Conservation (phyloP, 2,329 filamentous ascomycete genomes). For the Plenodomus tracheiphilus region DNA sequence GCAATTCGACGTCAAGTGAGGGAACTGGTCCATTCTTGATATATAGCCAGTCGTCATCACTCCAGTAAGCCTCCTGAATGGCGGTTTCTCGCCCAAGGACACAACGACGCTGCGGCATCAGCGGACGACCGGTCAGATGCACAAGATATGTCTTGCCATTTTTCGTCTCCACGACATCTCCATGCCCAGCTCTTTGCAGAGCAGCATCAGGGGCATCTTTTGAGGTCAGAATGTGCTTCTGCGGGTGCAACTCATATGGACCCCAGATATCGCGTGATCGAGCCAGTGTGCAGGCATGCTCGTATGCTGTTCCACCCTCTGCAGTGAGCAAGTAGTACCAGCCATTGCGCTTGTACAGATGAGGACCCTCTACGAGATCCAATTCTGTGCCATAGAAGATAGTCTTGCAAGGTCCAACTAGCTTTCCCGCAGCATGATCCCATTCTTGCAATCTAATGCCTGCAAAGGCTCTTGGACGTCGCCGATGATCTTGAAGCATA, state of each 20-base stretch:
- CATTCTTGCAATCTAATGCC: slow-evolving; percentile 65
- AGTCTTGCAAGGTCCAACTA: slow-evolving; percentile 60
- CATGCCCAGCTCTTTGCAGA: slow-evolving; percentile 42
- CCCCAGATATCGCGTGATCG: slow-evolving; percentile 46
- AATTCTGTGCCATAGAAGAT: slow-evolving; percentile 60
- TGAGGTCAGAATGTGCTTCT: slow-evolving; percentile 50
- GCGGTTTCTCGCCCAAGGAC: slow-evolving; percentile 42
- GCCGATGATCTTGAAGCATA: slow-evolving; percentile 42
- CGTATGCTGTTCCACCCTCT: slow-evolving; percentile 47
- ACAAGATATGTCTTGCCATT: slow-evolving; percentile 41
- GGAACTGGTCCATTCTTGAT: slow-evolving; percentile 58
- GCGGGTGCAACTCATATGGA: slow-evolving; percentile 46
- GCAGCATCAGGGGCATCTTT: slow-evolving; percentile 38
- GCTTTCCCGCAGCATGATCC: slow-evolving; percentile 52
- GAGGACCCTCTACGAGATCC: slow-evolving; percentile 43
- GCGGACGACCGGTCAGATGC: slow-evolving; percentile 40
- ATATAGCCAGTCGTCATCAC: slow-evolving; percentile 65
- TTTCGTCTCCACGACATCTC: slow-evolving; percentile 41
- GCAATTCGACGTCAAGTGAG: slow-evolving; percentile 47
- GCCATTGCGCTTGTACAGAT: slow-evolving; percentile 42
- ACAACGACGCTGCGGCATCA: slow-evolving; percentile 36
- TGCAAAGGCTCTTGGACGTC: slow-evolving; percentile 50
- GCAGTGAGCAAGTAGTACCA: slow-evolving; percentile 44
- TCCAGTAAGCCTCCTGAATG: slow-evolving; percentile 64
- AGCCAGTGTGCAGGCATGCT: slow-evolving; percentile 46